A percentile compares a stretch with the other conserved stretches of the same genome.
These are phyloP conservation scores for Prosopis cineraria DNA, from an alignment of 306 rosid genomes.

Conservation along the genomic window DNA sequence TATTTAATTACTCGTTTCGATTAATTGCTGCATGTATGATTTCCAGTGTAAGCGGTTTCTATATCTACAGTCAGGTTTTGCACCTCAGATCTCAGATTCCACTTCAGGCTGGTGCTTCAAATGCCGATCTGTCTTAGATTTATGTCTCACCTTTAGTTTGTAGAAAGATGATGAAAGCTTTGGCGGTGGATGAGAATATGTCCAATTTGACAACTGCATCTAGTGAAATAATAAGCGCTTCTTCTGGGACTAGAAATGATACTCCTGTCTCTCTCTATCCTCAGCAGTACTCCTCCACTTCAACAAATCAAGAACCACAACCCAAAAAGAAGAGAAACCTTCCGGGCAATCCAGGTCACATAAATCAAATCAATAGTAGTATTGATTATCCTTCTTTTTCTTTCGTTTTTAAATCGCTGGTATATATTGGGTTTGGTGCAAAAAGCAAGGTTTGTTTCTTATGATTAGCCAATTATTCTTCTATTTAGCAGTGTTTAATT, in stretches of 20 bases:
- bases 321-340: slow-evolving; percentile 76
- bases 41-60: slow-evolving; percentile 12
- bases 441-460: neutral
- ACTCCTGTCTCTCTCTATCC: slow-evolving; percentile 38
- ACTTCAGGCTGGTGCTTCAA: slow-evolving; percentile 23
- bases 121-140: slow-evolving; percentile 16
- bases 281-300: slow-evolving; percentile 50
- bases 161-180: slow-evolving; percentile 47
- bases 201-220: slow-evolving; percentile 79
- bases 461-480: neutral
- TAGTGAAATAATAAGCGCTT: slow-evolving; percentile 66
- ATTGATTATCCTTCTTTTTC: neutral
- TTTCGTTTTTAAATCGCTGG: neutral
- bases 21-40: neutral
- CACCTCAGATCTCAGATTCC: slow-evolving; percentile 47
- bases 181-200: slow-evolving; percentile 59
- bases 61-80: slow-evolving; percentile 24
- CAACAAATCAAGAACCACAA: slow-evolving; percentile 54
- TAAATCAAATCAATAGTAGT: neutral
- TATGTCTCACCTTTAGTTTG: neutral
- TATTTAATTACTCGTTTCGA: neutral
- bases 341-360: slow-evolving; percentile 86
- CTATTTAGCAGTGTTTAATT: neutral
- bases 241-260: slow-evolving; percentile 60
- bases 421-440: neutral